Base-by-base conservation (phyloP, 1,284 basidiomycete genomes). In the Ceratobasidium sp. region DNA sequence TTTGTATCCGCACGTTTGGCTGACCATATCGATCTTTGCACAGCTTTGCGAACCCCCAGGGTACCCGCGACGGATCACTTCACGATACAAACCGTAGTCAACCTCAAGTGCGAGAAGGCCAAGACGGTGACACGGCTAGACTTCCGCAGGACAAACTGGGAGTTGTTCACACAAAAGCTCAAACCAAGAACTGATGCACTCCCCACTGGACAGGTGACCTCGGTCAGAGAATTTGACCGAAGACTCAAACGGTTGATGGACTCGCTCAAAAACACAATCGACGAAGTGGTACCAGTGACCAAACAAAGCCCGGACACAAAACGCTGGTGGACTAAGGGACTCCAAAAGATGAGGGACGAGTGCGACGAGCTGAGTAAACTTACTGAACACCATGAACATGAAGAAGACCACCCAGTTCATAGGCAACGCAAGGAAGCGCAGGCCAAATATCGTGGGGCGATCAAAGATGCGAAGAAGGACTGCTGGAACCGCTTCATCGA, bases 401-500 rank as follows among this genome's bases (percentile, higher is more conserved):
- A 44, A 25, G 22, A 11, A 32, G 9, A 59, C 19, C 46, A 69
- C 52, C 67, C 67, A 5, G 22, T 69, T 34, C 51, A 76, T 15
- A 43, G 7, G 15, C 17, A 67, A 13, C 19, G 22, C 37, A 65
- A 32, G 29, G 19, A 52, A 32, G 37, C 52, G 6, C 19, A 56
- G 1, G 73, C 66, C 3, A 40, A 59, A n/a, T 79, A 73, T 37
- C 25, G 44, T 17, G 11, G 6, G 1, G 77, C 37, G 3, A 56
- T 76, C 3, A 15, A 29, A n/a, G 6, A 44, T 1, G 59, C 65
- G n/a, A 78, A 78, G 51, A 9, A 29, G 3, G 43, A 49, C n/a
- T 70, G 76, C 65, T 79, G 77, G 78, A 37, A 76, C 6, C 19
- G 62, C 3, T 79, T 67, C 49, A 25, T 79, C 11, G 77, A 79